Evolutionary conservation across 2,329 filamentous ascomycete genomes (phyloP), one percentile per base, ranked within the genome.

Genomic region (Paradendryphiella salina): DNA sequence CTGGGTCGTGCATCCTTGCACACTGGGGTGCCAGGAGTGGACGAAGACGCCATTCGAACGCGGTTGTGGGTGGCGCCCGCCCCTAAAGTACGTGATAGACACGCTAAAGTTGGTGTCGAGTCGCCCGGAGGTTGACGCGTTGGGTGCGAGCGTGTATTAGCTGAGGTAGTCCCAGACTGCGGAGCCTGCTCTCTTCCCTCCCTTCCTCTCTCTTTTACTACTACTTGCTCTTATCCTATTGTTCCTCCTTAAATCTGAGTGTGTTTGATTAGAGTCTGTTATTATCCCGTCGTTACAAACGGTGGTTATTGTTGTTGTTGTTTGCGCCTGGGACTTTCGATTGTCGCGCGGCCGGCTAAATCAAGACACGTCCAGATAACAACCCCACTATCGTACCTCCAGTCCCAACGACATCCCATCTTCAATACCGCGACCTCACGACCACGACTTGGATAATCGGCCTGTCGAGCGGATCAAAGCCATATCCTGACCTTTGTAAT

Each of bases 71-170:
- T 42, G 46, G 40, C 48, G 34, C 23, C 18, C 32, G 46, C 49
- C 52, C 57, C 49, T 53, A 51, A 41, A 47, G 20, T 57, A 38
- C 53, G 53, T 49, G 46, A 56, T 36, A 34, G 44, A 62, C 65
- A 46, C 66, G 67, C 65, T 66, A 66, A 56, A 33, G 26, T 15
- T 9, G 34, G 47, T 36, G 32, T 56, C 37, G 13, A 56, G 54
- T 29, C n/a, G n/a, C n/a, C n/a, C n/a, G n/a, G n/a, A n/a, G 29
- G 52, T 54, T 21, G 33, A 63, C 64, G 60, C 62, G 62, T 64
- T 57, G 52, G 58, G 46, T 56, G 48, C 28, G 31, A 5, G 41
- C 14, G 38, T 37, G 55, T 58, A 63, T 61, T 61, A 59, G 43
- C 48, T 46, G 37, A 23, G 31, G 42, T n/a, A 23, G 48, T 17